These are phyloP conservation scores for Withania somnifera DNA, from an alignment of 305 asterid genomes.

Conservation along the genomic window DNA sequence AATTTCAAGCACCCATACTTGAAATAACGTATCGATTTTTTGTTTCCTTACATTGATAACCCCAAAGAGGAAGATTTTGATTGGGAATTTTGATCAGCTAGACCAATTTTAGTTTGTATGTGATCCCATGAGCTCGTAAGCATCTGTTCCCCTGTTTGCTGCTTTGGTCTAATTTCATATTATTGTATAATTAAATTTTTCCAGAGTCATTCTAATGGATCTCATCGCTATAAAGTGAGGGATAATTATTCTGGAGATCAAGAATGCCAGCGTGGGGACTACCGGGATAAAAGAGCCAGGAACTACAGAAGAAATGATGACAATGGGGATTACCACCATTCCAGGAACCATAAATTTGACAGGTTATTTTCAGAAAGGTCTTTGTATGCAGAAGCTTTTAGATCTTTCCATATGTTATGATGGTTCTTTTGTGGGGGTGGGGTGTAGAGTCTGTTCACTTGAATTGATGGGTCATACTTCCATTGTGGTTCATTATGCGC, in stretches of 20 bases:
- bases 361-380: constrained; percentile 18
- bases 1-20: not conserved
- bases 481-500: not conserved
- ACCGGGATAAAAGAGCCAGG: constrained; percentile 21
- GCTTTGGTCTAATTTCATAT: not conserved
- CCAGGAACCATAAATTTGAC: constrained; percentile 36
- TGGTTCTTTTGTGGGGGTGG: not conserved
- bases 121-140: not conserved
- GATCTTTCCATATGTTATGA: constrained; percentile 1
- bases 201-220: constrained; percentile 9
- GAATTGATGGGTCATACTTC: not conserved
- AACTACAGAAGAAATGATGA: constrained; percentile 32
- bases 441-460: not conserved
- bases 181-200: not conserved
- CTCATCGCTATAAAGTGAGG: constrained; percentile 21
- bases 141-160: not conserved
- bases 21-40: not conserved
- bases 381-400: constrained; percentile 4
- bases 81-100: not conserved
- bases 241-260: constrained; percentile 26
- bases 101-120: not conserved
- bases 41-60: not conserved
- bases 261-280: constrained; percentile 11
- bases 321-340: constrained; percentile 32
- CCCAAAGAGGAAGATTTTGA: not conserved